Percentiles rank a stretch among this genome's conserved stretches.
Conservation (phyloP, 306 rosid species). For the Malus asiatica region DNA sequence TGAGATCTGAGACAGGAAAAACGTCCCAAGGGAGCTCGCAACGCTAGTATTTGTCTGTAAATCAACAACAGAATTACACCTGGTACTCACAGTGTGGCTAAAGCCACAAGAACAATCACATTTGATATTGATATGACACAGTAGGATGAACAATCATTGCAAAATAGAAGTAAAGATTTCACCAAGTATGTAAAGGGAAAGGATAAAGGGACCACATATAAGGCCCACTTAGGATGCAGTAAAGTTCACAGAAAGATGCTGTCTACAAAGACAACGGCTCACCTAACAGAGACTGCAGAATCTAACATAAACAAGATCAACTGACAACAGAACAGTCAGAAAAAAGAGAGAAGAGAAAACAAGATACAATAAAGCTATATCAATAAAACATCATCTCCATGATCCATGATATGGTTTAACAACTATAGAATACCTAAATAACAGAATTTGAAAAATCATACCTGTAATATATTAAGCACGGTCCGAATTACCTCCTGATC, state of each 20-base stretch:
- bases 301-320: neutral
- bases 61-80: neutral
- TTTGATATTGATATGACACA: neutral
- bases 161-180: neutral
- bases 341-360: neutral
- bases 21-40: slow-evolving; percentile 87
- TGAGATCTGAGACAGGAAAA: slow-evolving; percentile 78
- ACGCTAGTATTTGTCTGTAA: slow-evolving; percentile 94
- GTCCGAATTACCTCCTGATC: slow-evolving; percentile 86
- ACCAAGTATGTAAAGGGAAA: neutral
- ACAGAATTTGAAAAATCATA: slow-evolving; percentile 5
- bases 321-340: neutral
- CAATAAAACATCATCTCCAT: neutral
- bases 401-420: neutral
- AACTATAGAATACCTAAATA: neutral
- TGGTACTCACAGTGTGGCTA: neutral
- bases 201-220: neutral
- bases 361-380: neutral
- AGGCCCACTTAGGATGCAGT: neutral
- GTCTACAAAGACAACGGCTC: neutral
- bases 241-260: neutral
- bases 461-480: slow-evolving; percentile 94
- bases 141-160: neutral
- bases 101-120: neutral
- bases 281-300: neutral